Evolutionary conservation across 257 asterid genomes (phyloP).

Genomic region (Schizonepeta tenuifolia): DNA sequence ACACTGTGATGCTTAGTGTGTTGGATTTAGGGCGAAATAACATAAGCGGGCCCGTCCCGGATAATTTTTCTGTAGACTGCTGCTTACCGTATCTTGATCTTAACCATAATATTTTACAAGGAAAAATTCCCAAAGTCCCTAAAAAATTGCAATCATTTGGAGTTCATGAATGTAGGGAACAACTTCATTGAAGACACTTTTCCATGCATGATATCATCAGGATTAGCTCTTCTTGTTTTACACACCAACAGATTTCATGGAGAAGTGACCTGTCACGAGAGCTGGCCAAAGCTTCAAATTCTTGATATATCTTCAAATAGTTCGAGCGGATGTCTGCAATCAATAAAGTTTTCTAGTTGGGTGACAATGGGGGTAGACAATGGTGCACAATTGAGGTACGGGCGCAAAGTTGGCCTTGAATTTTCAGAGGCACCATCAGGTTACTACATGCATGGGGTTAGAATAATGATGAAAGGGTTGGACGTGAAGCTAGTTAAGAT

Average conservation of each 20-base stretch:
- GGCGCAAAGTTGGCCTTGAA: neutral
- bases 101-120: slow-evolving; percentile 12
- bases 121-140: slow-evolving; percentile 40
- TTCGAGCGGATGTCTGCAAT: slow-evolving; percentile 17
- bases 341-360: slow-evolving; percentile 3
- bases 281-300: slow-evolving; percentile 31
- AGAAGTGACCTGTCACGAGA: slow-evolving; percentile 26
- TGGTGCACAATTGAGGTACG: neutral
- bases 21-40: neutral
- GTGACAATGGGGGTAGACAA: neutral
- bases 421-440: neutral
- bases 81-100: neutral
- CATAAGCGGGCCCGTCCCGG: neutral
- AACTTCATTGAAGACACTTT: slow-evolving; percentile 39
- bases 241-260: slow-evolving; percentile 50
- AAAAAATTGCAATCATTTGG: slow-evolving; percentile 40
- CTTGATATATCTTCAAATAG: slow-evolving; percentile 30
- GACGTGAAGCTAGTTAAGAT: slow-evolving; percentile 32
- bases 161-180: slow-evolving; percentile 47
- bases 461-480: slow-evolving; percentile 40
- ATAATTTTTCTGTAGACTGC: neutral
- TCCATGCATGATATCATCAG: slow-evolving; percentile 43
- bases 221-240: slow-evolving; percentile 44
- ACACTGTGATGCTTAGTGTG: neutral
- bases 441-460: slow-evolving; percentile 34